Percentiles rank a stretch among this genome's conserved stretches.
Conservation (phyloP, 345 rosid species). For the Hevea brasiliensis region DNA sequence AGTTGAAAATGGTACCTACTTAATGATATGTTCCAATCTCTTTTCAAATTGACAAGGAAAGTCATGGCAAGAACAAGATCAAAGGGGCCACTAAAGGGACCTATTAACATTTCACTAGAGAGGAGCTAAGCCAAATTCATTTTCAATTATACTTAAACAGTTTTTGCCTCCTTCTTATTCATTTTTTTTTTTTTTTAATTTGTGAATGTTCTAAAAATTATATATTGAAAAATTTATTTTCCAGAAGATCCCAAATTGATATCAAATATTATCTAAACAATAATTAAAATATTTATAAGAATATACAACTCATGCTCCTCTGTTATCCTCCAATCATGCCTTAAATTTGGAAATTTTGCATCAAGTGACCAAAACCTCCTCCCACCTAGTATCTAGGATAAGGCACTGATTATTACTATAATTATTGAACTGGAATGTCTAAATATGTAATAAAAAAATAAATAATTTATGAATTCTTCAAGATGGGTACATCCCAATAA, state of each 20-base stretch:
- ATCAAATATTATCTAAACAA: too few relatives aligned
- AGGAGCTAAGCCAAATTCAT: background rate
- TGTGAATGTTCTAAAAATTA: too few relatives aligned
- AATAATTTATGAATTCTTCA: background rate
- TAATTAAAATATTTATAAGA: too few relatives aligned
- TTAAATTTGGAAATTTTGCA: constrained; percentile 5
- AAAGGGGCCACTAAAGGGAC: constrained; percentile 8
- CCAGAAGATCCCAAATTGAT: constrained; percentile 1
- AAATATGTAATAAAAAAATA: background rate
- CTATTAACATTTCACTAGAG: background rate
- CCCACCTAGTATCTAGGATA: background rate
- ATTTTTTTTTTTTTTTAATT: background rate
- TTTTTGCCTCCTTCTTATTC: background rate
- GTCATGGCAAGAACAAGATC: constrained; percentile 2
- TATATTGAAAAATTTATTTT: too few relatives aligned
- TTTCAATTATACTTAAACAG: background rate
- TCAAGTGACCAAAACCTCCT: constrained; percentile 6
- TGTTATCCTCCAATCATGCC: constrained; percentile 31
- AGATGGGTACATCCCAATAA: constrained; percentile 19
- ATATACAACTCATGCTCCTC: constrained; percentile 32
- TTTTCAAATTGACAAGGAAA: constrained; percentile 12
- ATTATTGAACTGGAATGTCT: constrained; percentile 23
- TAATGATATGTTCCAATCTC: constrained; percentile 12
- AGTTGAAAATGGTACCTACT: constrained; percentile 2
- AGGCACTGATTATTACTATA: background rate